These are phyloP conservation scores for Stephanocyclus meneghinianus DNA, from an alignment of 352 stramenopile species.

Conservation along the genomic window DNA sequence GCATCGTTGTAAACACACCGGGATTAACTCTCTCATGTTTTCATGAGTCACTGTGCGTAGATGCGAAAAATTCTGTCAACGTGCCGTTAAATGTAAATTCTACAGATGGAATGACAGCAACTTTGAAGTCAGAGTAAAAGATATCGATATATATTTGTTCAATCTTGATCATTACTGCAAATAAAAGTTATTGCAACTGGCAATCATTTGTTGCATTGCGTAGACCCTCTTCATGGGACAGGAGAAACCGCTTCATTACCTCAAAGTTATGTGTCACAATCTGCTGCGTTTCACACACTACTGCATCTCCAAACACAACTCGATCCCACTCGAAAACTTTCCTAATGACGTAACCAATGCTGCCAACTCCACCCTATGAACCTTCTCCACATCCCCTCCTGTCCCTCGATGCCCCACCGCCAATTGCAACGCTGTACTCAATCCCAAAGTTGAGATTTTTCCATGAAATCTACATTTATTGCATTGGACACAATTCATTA, in stretches of 20 bases:
- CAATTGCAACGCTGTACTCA: conserved; percentile 82
- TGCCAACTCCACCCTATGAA: conserved; percentile 79
- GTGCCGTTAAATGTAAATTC: background rate
- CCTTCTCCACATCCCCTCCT: conserved; percentile 60
- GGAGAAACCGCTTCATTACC: background rate
- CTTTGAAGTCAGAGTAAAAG: too few species aligned
- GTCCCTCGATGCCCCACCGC: conserved; percentile 63
- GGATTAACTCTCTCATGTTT: background rate
- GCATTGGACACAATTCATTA: conserved; percentile 79
- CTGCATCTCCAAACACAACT: conserved; percentile 71
- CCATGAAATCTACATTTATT: conserved; percentile 73
- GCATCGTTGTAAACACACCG: background rate
- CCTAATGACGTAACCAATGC: conserved; percentile 72
- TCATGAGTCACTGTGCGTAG: background rate
- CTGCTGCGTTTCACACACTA: background rate
- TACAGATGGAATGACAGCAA: too few species aligned
- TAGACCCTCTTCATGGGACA: too few species aligned
- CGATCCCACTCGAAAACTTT: conserved; percentile 78
- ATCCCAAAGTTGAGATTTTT: conserved; percentile 79
- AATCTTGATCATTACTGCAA: background rate
- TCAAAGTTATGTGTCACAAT: background rate
- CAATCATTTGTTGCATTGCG: background rate
- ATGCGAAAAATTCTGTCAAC: background rate
- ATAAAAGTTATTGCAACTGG: background rate
- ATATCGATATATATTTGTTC: too few species aligned